A percentile compares a stretch with the other conserved stretches of the same genome.
Evolutionary conservation across 371 early-diverging fungal species (phyloP).

Genomic region (Chytridium lagenaria): DNA sequence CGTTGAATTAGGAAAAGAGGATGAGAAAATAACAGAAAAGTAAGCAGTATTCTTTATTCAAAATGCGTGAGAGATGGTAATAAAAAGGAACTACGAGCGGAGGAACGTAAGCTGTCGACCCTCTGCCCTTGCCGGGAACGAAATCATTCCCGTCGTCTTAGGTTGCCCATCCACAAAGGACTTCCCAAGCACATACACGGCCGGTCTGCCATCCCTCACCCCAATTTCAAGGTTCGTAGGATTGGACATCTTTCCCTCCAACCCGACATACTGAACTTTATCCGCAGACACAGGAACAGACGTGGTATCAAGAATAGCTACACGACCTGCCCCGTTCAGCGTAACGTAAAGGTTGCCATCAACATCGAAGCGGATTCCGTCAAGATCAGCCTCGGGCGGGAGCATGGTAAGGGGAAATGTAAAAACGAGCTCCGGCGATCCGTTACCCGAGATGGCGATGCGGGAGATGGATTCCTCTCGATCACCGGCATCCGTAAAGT

Average conservation of each 20-base stretch:
- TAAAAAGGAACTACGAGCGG: too few relatives aligned
- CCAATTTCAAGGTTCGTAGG: conserved; percentile 3
- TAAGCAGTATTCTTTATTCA: too few relatives aligned
- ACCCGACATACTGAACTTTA: neutral
- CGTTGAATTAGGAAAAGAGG: too few relatives aligned
- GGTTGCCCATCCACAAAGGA: neutral
- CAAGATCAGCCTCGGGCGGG: neutral
- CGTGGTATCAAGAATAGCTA: neutral
- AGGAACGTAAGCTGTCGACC: conserved; percentile 9
- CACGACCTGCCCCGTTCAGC: neutral
- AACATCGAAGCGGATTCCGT: conserved; percentile 5
- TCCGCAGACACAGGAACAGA: neutral
- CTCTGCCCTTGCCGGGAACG: neutral
- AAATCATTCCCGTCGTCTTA: neutral
- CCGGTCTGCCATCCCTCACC: neutral
- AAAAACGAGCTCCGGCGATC: neutral
- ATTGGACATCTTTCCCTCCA: conserved; percentile 1
- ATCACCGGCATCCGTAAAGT: neutral
- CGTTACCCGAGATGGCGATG: neutral
- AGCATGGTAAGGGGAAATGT: neutral
- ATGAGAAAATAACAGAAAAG: too few relatives aligned
- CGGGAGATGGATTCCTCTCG: neutral
- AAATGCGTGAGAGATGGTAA: too few relatives aligned
- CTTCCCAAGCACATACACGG: neutral
- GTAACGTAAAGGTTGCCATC: conserved; percentile 3